Percentiles rank a stretch among this genome's conserved stretches.
Conservation (phyloP, 331 rosid species). For the Saraca asoca region DNA sequence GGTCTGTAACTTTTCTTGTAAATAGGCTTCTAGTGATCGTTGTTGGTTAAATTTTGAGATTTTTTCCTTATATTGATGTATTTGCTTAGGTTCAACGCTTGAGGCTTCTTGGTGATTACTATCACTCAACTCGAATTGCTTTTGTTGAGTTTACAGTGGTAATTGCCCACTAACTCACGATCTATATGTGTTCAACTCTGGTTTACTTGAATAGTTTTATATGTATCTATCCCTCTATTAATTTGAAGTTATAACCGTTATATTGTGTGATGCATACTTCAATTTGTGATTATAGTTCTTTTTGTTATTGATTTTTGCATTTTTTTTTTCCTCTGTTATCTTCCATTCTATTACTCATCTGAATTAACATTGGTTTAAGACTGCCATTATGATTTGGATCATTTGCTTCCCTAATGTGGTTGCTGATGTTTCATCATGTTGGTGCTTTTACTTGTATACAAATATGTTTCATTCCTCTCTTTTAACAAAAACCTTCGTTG, state of each 20-base stretch:
- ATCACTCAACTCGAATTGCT: constrained; percentile 89
- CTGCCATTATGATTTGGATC: too few relatives aligned
- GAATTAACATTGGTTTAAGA: too few relatives aligned
- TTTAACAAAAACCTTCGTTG: too few relatives aligned
- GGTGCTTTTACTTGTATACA: too few relatives aligned
- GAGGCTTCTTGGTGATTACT: constrained; percentile 94
- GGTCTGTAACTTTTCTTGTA: constrained; percentile 52
- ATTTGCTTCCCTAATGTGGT: too few relatives aligned
- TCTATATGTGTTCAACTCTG: constrained; percentile 28
- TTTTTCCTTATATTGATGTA: constrained; percentile 16
- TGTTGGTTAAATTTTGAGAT: constrained; percentile 26
- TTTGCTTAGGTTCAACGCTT: constrained; percentile 64
- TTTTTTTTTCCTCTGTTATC: too few relatives aligned
- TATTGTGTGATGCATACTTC: too few relatives aligned
- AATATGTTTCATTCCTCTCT: too few relatives aligned
- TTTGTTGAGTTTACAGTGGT: constrained; percentile 83
- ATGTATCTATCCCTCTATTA: constrained; percentile 14
- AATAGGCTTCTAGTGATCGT: constrained; percentile 15
- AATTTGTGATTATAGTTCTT: too few relatives aligned
- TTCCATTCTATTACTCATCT: too few relatives aligned
- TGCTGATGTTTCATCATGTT: too few relatives aligned
- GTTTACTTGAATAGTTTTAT: constrained; percentile 4
- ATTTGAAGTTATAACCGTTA: neutral
- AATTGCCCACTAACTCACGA: constrained; percentile 30
- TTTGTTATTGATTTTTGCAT: too few relatives aligned